Evolutionary conservation across 1,284 basidiomycete genomes (phyloP).

Genomic region (Fistulinella cinereoalba): DNA sequence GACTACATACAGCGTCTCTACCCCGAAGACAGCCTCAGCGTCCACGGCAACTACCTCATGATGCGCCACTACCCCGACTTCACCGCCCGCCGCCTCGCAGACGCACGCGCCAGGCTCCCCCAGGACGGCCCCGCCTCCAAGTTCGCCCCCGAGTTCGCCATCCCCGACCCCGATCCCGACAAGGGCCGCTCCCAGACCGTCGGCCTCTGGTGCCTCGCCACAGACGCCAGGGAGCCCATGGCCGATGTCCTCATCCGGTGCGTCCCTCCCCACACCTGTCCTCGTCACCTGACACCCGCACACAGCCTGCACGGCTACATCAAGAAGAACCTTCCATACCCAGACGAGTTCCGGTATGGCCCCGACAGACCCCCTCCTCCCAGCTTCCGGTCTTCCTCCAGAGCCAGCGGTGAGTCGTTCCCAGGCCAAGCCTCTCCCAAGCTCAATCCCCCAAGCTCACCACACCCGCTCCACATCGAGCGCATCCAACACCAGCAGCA

Average conservation of each 20-base stretch:
- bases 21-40: conserved; percentile 75
- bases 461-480: conserved; percentile 30
- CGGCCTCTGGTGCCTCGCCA: conserved; percentile 77
- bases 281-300: neutral
- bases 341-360: conserved; percentile 64
- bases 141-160: conserved; percentile 46
- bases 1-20: conserved; percentile 78
- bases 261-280: conserved; percentile 10
- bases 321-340: conserved; percentile 61
- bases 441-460: conserved; percentile 18
- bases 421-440: neutral
- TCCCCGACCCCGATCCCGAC: conserved; percentile 40
- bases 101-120: conserved; percentile 30
- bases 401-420: conserved; percentile 29
- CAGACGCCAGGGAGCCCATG: conserved; percentile 67
- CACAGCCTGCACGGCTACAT: conserved; percentile 61
- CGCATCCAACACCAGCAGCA: conserved; percentile 34
- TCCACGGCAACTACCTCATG: conserved; percentile 66
- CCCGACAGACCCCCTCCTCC: conserved; percentile 57
- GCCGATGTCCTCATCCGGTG: conserved; percentile 66
- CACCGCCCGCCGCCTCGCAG: conserved; percentile 50
- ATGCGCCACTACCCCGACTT: conserved; percentile 72
- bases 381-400: conserved; percentile 31
- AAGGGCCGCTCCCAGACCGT: conserved; percentile 61
- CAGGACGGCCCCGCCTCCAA: conserved; percentile 40